Evolutionary conservation across 2,329 filamentous ascomycete species (phyloP).

Genomic region (Diaporthe capsici): DNA sequence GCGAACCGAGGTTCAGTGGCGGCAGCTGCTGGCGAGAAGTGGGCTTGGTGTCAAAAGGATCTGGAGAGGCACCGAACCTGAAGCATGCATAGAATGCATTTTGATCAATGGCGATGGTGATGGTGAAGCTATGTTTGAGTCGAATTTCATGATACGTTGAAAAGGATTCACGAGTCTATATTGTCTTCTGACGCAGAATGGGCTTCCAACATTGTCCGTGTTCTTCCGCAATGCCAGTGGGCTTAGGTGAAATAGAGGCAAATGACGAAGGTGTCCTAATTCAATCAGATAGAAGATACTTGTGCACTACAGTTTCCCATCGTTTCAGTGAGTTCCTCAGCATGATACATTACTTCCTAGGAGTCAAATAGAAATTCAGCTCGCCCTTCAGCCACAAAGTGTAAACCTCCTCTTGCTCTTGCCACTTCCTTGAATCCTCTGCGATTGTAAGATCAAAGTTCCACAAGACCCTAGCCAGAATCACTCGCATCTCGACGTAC

Average conservation of each 20-base stretch:
- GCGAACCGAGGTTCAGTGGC: constrained; percentile 27
- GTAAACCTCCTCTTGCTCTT: constrained; percentile 49
- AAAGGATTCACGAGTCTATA: not conserved
- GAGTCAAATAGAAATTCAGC: constrained; percentile 22
- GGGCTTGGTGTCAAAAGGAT: constrained; percentile 17
- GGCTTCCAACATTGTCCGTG: too few species aligned
- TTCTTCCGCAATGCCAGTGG: too few species aligned
- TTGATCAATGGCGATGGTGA: not conserved
- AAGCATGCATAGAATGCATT: constrained; percentile 28
- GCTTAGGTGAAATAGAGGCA: too few species aligned
- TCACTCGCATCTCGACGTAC: constrained; percentile 62
- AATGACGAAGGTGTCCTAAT: too few species aligned
- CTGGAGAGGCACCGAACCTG: constrained; percentile 30
- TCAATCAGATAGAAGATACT: too few species aligned
- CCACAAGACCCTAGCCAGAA: constrained; percentile 59
- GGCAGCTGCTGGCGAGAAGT: constrained; percentile 5
- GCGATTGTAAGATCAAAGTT: constrained; percentile 60
- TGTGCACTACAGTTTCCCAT: not conserved
- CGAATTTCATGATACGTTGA: not conserved
- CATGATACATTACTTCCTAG: not conserved
- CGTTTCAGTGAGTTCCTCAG: not conserved
- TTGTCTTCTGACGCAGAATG: too few species aligned
- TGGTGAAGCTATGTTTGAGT: not conserved
- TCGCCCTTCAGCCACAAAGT: constrained; percentile 51
- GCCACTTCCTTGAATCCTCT: constrained; percentile 53